phyloP scores from a whole-genome alignment of 805 yeast species.

The Wickerhamomyces sydowiorum region DNA sequence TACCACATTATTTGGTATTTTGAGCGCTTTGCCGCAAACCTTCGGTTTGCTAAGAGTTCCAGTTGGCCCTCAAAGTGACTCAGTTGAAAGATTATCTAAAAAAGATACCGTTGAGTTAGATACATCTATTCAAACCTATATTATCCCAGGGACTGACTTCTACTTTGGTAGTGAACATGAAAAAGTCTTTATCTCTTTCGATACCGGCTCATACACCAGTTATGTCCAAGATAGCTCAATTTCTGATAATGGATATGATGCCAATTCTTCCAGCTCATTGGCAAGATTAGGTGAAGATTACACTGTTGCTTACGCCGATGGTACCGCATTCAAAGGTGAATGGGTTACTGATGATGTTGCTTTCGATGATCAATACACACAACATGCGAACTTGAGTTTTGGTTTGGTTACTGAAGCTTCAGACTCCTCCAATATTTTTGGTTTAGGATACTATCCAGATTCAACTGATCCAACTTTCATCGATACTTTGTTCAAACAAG shows the following conservation, averaged over 20 bases:
- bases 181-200: conserved; percentile 1
- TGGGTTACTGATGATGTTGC: conserved; percentile 6
- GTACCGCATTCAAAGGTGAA: conserved; percentile 5
- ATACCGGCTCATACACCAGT: conserved; percentile 5
- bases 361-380: conserved; percentile 3
- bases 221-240: conserved; percentile 3
- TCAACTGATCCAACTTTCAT: conserved; percentile 6
- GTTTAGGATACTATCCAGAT: conserved; percentile 10
- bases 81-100: neutral
- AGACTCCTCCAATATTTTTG: conserved; percentile 6
- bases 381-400: conserved; percentile 5
- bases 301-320: conserved; percentile 2
- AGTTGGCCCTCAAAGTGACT: neutral
- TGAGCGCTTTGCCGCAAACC: neutral
- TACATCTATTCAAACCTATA: conserved; percentile 1
- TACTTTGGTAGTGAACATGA: conserved; percentile 4
- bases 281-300: neutral
- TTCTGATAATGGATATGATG: neutral
- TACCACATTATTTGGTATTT: neutral
- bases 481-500: conserved; percentile 5
- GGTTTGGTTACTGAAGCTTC: conserved; percentile 4
- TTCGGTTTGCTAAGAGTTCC: conserved; percentile 4
- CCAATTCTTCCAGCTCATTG: neutral
- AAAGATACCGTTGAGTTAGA: neutral
- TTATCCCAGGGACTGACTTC: conserved; percentile 4